Base-by-base conservation (phyloP, 192 early-diverging fungal species). In the Podila epicladia region DNA sequence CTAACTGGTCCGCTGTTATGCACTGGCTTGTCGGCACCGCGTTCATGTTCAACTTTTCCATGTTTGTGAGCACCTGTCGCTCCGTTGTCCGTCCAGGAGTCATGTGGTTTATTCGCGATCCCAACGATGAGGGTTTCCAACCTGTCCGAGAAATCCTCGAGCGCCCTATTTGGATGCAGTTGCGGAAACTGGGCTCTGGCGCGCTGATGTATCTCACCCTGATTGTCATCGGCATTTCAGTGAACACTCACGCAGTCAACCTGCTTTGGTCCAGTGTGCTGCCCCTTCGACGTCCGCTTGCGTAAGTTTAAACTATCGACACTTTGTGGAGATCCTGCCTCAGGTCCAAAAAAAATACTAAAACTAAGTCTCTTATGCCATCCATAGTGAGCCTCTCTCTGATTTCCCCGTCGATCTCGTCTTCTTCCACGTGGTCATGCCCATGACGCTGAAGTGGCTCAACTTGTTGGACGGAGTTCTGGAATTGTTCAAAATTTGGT, bases 61-160 rank as follows among this genome's bases (percentile, higher is more conserved):
- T 91, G 9, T 97, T 97, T 78, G 92, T 99, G 5, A 75, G 91
- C 22, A 84, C 91, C 20, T 94, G 94, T 37, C 88, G 97, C 33
- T 89, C 93, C 50, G 87, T 97, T 22, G 90, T 98, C 33, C 92
- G 98, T 1, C 93, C 94, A 3, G 98, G 98, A 22, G 95, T 98
- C 29, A 89, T 99, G 89, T 99, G 98, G 98, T 98, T 98, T 75
- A 95, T 99, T 64, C 92, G 97, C 55, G 97, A 99, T 72, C 97
- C 97, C 3, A 97, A 95, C 59, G 98, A 99, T 75, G 94, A 96
- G 24, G 91, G 95, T 37, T 97, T 97, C 79, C 92, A 96, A 74
- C 95, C 97, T 8, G 94, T 99, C 70, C 91, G 93, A 62, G 98
- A 99, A 71, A 96, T 99, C 45, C 72, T 97, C 5, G 94, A 97